Conservation (phyloP, 139 green algal species). For the Astrephomene gubernaculifera region DNA sequence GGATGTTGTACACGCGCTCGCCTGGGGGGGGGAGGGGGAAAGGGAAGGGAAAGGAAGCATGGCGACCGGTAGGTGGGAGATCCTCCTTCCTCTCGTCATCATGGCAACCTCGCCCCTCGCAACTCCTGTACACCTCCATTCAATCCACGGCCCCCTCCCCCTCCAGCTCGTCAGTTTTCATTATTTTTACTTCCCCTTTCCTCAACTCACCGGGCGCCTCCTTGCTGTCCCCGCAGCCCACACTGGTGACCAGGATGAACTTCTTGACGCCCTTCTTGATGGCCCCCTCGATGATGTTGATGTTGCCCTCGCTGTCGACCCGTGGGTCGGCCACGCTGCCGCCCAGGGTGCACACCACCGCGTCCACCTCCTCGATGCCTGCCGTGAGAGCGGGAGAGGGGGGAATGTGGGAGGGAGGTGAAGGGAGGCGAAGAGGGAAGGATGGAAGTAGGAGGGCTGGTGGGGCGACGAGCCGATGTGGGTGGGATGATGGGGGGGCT, state of each 20-base stretch:
- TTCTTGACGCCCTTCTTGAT: conserved; percentile 90
- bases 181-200: no score
- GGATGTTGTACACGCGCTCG: conserved; percentile 85
- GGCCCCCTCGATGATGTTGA: conserved; percentile 96
- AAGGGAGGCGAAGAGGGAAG: not conserved
- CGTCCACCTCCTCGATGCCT: conserved; percentile 93
- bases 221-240: conserved; percentile 91
- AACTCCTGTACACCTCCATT: no score
- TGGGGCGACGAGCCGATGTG: no score
- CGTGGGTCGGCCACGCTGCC: conserved; percentile 81
- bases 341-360: conserved; percentile 92
- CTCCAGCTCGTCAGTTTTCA: no score
- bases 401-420: not conserved
- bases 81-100: no score
- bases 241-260: conserved; percentile 97
- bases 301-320: conserved; percentile 92
- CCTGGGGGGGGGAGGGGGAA: not conserved
- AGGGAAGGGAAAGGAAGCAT: no score
- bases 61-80: no score
- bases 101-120: no score
- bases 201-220: conserved; percentile 71
- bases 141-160: no score
- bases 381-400: not conserved
- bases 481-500: no score
- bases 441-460: no score